Evolutionary conservation across 75 land plant genomes (phyloP).

Genomic region (Larix kaempferi): DNA sequence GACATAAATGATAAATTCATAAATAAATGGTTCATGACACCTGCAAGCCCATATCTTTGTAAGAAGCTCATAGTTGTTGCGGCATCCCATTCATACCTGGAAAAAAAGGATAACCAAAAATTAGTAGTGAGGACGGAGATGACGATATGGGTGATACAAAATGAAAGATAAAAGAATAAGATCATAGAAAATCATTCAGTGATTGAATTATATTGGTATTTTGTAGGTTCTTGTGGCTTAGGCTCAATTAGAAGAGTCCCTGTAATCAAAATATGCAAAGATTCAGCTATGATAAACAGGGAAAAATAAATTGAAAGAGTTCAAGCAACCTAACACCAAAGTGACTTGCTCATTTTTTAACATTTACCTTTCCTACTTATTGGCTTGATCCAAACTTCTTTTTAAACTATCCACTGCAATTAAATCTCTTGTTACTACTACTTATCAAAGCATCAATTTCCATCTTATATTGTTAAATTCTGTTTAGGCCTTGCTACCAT

Average conservation of each 20-base stretch:
- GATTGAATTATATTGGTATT: constrained; percentile 73
- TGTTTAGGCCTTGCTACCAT: background rate
- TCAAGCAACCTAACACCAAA: background rate
- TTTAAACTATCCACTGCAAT: background rate
- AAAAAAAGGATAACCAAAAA: constrained; percentile 6
- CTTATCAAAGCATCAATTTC: constrained; percentile 1
- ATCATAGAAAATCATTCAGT: background rate
- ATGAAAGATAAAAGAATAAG: background rate
- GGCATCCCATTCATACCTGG: constrained; percentile 99
- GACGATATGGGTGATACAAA: background rate
- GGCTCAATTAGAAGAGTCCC: constrained; percentile 91
- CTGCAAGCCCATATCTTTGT: constrained; percentile 75
- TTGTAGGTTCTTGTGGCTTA: constrained; percentile 98
- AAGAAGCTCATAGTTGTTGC: constrained; percentile 86
- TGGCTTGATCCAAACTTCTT: background rate
- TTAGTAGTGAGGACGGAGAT: background rate
- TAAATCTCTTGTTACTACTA: background rate
- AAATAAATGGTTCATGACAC: constrained; percentile 20
- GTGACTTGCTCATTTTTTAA: background rate
- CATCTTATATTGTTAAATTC: background rate
- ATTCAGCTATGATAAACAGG: background rate
- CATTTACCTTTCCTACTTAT: background rate
- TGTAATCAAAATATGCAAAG: constrained; percentile 19
- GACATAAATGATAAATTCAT: background rate
- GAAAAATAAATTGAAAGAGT: background rate